phyloP scores from a whole-genome alignment of 1,139 yeast species.

The Magnusiomyces ingens region DNA sequence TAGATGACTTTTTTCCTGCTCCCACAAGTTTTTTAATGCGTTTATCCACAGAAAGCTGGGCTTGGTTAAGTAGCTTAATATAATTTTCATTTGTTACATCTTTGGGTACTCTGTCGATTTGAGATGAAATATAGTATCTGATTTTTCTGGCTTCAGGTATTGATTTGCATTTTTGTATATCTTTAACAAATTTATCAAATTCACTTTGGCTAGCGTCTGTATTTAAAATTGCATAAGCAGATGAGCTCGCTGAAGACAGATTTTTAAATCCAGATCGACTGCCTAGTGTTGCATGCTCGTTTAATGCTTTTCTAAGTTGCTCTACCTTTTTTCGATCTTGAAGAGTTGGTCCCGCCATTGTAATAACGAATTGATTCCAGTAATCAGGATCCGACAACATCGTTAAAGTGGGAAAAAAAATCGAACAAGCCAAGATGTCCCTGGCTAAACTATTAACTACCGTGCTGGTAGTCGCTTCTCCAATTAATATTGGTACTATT shows the following conservation, averaged over 20 bases:
- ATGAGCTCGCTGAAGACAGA: not conserved
- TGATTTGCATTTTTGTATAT: slow-evolving; percentile 33
- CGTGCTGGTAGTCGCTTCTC: slow-evolving; percentile 46
- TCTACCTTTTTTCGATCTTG: slow-evolving; percentile 73
- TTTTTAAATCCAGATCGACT: slow-evolving; percentile 3
- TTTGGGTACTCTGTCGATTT: slow-evolving; percentile 27
- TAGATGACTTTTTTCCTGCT: not conserved
- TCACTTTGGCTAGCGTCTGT: slow-evolving; percentile 32
- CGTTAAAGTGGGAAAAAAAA: slow-evolving; percentile 47
- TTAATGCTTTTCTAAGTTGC: slow-evolving; percentile 62
- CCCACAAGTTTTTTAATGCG: slow-evolving; percentile 27
- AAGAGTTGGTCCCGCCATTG: slow-evolving; percentile 56
- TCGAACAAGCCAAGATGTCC: slow-evolving; percentile 57
- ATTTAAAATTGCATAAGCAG: slow-evolving; percentile 17
- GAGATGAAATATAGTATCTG: slow-evolving; percentile 40
- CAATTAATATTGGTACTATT: slow-evolving; percentile 48
- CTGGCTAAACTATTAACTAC: slow-evolving; percentile 47
- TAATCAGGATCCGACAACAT: slow-evolving; percentile 69
- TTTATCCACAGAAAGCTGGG: slow-evolving; percentile 25
- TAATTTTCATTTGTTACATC: slow-evolving; percentile 21
- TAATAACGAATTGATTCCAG: slow-evolving; percentile 60
- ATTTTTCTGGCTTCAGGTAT: slow-evolving; percentile 39
- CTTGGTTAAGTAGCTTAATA: slow-evolving; percentile 27
- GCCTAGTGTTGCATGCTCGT: slow-evolving; percentile 45
- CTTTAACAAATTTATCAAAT: slow-evolving; percentile 41